Base-by-base conservation (phyloP, 2,329 filamentous ascomycete species). In the Aspergillus versicolor region DNA sequence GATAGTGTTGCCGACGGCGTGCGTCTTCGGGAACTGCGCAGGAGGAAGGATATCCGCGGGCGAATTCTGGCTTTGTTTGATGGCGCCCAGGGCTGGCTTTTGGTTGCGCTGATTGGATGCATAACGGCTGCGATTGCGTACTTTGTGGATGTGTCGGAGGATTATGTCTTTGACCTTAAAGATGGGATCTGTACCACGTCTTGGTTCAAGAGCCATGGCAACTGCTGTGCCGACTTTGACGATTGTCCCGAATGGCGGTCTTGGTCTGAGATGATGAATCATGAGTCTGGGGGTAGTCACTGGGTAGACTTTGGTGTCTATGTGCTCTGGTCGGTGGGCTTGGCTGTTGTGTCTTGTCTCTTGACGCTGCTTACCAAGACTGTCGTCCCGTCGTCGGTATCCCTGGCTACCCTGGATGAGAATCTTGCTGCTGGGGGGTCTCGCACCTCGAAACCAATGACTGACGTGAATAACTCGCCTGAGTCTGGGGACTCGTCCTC, bases 1-100 rank as follows among this genome's bases (percentile, higher is more conserved):
- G 94, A 99, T 74, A 92, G 89, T 72, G 97, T 99, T 65, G 91
- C 92, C 67, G 94, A 97, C 75, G 91, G 92, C 9, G 91, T 92
- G 67, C 89, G 94, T 24, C 86, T 95, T 49, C 94, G 95, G 72
- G 87, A 87, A 52, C 81, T 99, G 40, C 86, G 91, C 49, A 87
- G 84, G 66, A 83, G 92, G 48, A 95, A 89, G 72, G 94, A 93
- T 75, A 83, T 96, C 59, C 87, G 88, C 70, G 93, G 93, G n/a
- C 87, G 89, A 47, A 65, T 96, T 13, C 79, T 85, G 45, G 84
- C 90, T 1, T 82, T 89, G 67, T 90, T 94, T 58, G 94, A 99
- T 70, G 89, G 90, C 49, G 87, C 89, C 4, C 92, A 97, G 75
- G 94, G 93, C 45, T 99, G 94, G 94, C 86, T 97, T 56, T 79